Evolutionary conservation across 345 rosid species (phyloP).

Genomic region (Citrus cavaleriei): DNA sequence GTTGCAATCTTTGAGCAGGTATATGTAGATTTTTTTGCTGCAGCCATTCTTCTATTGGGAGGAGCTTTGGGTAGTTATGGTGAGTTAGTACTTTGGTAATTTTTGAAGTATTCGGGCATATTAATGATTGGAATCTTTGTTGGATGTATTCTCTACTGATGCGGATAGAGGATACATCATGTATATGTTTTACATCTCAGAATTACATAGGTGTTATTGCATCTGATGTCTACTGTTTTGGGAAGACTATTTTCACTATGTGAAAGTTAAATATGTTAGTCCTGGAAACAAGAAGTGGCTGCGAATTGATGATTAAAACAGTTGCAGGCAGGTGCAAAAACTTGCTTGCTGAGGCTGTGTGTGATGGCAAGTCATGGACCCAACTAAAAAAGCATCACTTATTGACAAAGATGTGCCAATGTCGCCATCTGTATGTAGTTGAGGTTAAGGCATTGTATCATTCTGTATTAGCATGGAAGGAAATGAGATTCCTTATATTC

Average conservation of each 20-base stretch:
- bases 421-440: neutral
- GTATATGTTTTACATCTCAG: neutral
- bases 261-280: neutral
- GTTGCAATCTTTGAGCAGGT: slow-evolving; percentile 20
- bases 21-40: slow-evolving; percentile 24
- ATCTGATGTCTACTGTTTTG: neutral
- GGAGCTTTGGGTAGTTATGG: slow-evolving; percentile 43
- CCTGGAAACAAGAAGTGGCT: neutral
- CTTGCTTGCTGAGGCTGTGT: neutral
- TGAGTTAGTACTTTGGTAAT: slow-evolving; percentile 5
- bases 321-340: neutral
- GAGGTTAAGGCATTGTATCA: neutral
- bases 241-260: neutral
- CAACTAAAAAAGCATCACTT: neutral
- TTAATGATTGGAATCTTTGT: neutral
- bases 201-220: neutral
- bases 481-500: neutral
- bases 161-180: neutral
- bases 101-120: neutral
- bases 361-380: neutral
- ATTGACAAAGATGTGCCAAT: neutral
- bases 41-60: slow-evolving; percentile 29
- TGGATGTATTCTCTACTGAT: neutral
- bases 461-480: neutral
- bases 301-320: neutral